Evolutionary conservation across 2,329 filamentous ascomycete genomes (phyloP), one percentile per base, ranked within the genome.

Genomic region (Cladosporium oxysporum): DNA sequence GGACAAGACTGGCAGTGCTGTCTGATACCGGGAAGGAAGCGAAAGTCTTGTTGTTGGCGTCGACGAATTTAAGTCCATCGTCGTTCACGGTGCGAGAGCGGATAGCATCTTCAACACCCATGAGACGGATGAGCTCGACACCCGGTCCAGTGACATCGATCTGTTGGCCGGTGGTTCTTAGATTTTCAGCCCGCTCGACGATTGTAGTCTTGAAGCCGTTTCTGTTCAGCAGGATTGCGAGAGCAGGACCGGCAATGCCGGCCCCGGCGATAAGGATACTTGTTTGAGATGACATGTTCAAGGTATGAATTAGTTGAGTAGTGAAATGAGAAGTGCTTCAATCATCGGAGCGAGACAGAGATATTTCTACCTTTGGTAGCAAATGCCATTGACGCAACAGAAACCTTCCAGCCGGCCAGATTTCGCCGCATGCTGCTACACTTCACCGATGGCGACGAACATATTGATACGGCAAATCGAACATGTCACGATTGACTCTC

Each of bases 71-170:
- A 21, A 70, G 67, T 44, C 74, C 75, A 52, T 72, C 70, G 66
- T 77, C 75, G 5, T 66, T 67, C 1, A 74, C 75, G 8, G 68
- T 68, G 11, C 66, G 60, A 12, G 66, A 37, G 11, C 72, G 69
- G 28, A 77, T 69, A 11, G 67, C 66, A n/a, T 58, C 47, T 58
- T 74, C 72, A 8, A 77, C 67, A 3, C 75, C 75, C 41, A 76
- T 69, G 41, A 72, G 71, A 3, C 69, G 71, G n/a, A 74, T 71
- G 16, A 76, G 65, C 10, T 67, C 67, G 23, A 73, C 59, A 3
- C 74, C 75, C 14, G 71, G 68, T 52, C 72, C 73, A 14, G 73
- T 72, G 33, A 77, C 69, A 62, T 77, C 75, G 58, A 77, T 71
- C 66, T 76, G 76, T 60, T 77, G 75, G 49, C 75, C 75, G 47